These are phyloP conservation scores for Gaillardinia entomophila DNA, from an alignment of 805 yeast genomes.

Conservation along the genomic window DNA sequence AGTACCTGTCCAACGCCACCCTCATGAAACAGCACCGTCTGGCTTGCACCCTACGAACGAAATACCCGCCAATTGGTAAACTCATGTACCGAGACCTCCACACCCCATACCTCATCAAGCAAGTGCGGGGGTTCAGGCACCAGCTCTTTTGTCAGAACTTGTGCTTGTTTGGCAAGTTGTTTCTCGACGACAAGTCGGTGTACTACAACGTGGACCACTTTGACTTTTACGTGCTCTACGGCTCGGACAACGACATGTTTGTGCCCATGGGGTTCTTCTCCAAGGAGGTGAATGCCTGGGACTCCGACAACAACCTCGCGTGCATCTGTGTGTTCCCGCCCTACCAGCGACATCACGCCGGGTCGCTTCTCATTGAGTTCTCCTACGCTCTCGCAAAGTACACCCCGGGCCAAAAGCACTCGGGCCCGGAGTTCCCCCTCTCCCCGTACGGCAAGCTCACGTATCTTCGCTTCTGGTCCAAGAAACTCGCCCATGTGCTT, in stretches of 20 bases:
- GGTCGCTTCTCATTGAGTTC: conserved; percentile 75
- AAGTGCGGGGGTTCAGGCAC: conserved; percentile 61
- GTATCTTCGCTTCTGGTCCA: conserved; percentile 74
- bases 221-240: conserved; percentile 73
- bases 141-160: conserved; percentile 74
- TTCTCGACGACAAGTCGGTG: conserved; percentile 84
- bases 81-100: conserved; percentile 58
- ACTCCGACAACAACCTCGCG: conserved; percentile 73
- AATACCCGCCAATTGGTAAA: conserved; percentile 52
- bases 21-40: conserved; percentile 47
- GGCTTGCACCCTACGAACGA: conserved; percentile 31
- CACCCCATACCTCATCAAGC: conserved; percentile 45
- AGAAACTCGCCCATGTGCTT: conserved; percentile 21
- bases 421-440: conserved; percentile 92
- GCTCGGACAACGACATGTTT: conserved; percentile 25
- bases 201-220: conserved; percentile 74
- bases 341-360: conserved; percentile 72
- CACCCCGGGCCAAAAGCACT: conserved; percentile 50
- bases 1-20: conserved; percentile 51
- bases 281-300: conserved; percentile 75
- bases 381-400: conserved; percentile 65
- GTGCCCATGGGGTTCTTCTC: conserved; percentile 78
- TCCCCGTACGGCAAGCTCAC: conserved; percentile 75
- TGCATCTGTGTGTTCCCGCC: conserved; percentile 92
- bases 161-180: conserved; percentile 80